Evolutionary conservation across 768 basidiomycete genomes (phyloP).

Genomic region (Gautieria morchelliformis): DNA sequence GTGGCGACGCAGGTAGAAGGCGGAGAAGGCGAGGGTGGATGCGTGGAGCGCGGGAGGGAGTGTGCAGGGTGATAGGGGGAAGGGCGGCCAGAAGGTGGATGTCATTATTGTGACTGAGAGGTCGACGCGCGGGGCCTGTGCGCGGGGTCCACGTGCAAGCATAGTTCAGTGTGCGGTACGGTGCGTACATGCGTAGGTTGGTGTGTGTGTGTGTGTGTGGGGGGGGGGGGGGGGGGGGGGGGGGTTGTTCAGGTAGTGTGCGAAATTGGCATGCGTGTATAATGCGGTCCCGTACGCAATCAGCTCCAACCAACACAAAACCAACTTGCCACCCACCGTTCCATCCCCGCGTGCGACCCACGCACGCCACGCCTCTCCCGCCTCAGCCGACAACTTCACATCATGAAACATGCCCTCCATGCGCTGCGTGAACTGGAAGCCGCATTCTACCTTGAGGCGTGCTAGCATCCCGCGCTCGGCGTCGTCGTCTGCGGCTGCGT

Average conservation of each 20-base stretch:
- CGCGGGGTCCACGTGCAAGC: no score
- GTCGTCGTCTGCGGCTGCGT: slow-evolving; percentile 62
- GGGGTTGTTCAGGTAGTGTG: background rate
- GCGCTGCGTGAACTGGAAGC: slow-evolving; percentile 94
- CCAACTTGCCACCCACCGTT: background rate
- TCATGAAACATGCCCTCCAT: slow-evolving; percentile 99
- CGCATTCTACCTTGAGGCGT: slow-evolving; percentile 94
- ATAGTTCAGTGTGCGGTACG: no score
- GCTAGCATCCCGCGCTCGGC: slow-evolving; percentile 96
- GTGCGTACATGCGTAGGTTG: no score
- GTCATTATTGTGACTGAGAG: slow-evolving; percentile 90
- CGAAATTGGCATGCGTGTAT: no score
- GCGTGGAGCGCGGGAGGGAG: slow-evolving; percentile 56
- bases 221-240: slow-evolving; percentile 1
- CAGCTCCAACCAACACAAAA: no score
- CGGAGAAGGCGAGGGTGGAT: slow-evolving; percentile 70
- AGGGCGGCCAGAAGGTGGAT: slow-evolving; percentile 91
- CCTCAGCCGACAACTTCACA: slow-evolving; percentile 82
- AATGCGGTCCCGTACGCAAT: no score
- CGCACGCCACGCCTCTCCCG: slow-evolving; percentile 61
- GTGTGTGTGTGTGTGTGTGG: background rate
- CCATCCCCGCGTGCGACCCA: slow-evolving; percentile 27
- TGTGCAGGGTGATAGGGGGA: slow-evolving; percentile 49
- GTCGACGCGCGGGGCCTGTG: slow-evolving; percentile 65
- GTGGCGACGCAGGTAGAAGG: slow-evolving; percentile 84